Base-by-base conservation (phyloP, 768 basidiomycete genomes). In the Daedaleopsis sinensis region DNA sequence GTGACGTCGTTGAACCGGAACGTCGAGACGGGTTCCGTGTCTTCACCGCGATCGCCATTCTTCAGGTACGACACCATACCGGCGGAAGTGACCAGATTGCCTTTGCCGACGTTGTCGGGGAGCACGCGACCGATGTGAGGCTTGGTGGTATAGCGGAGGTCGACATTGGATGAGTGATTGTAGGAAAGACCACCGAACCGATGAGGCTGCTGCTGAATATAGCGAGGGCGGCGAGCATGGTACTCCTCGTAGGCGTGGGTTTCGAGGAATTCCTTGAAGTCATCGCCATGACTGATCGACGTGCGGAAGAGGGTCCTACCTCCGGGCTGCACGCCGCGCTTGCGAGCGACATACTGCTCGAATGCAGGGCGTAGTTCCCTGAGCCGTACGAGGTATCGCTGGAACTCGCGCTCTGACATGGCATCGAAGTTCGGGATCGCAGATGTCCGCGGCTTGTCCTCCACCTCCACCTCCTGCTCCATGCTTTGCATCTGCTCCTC, bases 161-260 rank as follows among this genome's bases (percentile, higher is more conserved):
- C 87, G 51, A 93, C 73, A 7, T 62, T 55, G 7, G 88, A 78
- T 38, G 82, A 78, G 43, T 78, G 75, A 3, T 83, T 72, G 71
- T 93, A 94, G 48, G 77, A 74, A 44, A 93, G 78, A 3, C 83
- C 92, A 42, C 80, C 90, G 39, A 74, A 78, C 27, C 75, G 79
- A 65, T 93, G 92, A 0, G 90, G 90, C 57, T 83, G 78, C 46
- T 82, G 86, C 61, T 86, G 84, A 63, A 93, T 86, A 43, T 67
- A 65, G 55, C 64, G 74, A 23, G 78, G 73, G 13, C 63, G 56
- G 6, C 70, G 62, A 1, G 61, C n/a, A 24, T 67, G 66, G 59
- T 71, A 69, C 24, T 65, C 55, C 19, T 60, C 43, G 56, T 63
- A 61, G 16, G 69, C 72, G 62, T 71, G 70, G n/a, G 70, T 59